phyloP scores from a whole-genome alignment of 768 basidiomycete species.

The Sutorius australiensis region DNA sequence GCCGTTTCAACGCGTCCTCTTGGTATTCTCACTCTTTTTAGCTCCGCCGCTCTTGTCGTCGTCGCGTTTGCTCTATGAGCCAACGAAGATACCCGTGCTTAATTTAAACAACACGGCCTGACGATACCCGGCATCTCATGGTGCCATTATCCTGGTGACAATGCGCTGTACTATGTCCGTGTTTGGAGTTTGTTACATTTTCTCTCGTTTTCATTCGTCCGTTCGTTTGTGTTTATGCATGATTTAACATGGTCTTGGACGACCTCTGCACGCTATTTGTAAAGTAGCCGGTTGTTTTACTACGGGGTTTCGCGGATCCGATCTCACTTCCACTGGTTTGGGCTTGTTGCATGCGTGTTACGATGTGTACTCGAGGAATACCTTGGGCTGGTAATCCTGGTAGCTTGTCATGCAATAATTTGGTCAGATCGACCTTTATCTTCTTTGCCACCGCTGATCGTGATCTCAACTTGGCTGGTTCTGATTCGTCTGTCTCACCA shows the following conservation, averaged over 20 bases:
- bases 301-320: neutral
- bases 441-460: no score
- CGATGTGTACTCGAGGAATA: constrained; percentile 1
- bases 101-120: constrained; percentile 37
- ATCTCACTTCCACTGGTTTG: constrained; percentile 15
- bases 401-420: constrained; percentile 4
- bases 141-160: constrained; percentile 25
- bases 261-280: constrained; percentile 9
- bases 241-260: constrained; percentile 8
- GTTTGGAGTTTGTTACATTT: constrained; percentile 12
- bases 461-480: neutral
- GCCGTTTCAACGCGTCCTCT: constrained; percentile 25
- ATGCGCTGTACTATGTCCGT: neutral
- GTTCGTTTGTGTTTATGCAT: constrained; percentile 8
- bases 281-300: constrained; percentile 8
- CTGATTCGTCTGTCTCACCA: neutral
- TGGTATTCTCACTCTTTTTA: constrained; percentile 19
- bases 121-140: constrained; percentile 32
- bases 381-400: constrained; percentile 15
- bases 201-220: constrained; percentile 1
- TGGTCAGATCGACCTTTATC: neutral
- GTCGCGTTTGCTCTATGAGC: constrained; percentile 24
- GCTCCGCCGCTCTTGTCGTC: constrained; percentile 18
- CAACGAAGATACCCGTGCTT: constrained; percentile 6
- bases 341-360: constrained; percentile 7